Conservation (phyloP, 768 basidiomycete genomes). For the Pholiota molesta region DNA sequence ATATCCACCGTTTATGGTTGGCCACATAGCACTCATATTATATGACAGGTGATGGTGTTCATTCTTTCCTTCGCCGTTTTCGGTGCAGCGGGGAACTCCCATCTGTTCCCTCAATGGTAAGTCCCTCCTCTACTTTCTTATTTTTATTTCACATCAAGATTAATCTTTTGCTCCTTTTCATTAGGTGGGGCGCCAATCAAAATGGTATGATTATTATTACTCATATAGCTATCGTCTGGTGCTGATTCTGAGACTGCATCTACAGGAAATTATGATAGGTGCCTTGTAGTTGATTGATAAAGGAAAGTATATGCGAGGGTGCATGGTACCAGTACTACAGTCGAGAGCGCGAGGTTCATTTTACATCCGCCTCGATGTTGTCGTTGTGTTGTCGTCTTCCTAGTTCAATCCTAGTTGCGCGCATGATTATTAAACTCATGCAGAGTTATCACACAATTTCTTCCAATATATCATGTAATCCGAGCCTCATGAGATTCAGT, state of each 20-base stretch:
- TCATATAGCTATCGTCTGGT: not conserved
- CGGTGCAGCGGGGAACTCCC: slow-evolving; percentile 50
- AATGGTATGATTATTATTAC: slow-evolving; percentile 36
- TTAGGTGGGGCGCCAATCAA: slow-evolving; percentile 59
- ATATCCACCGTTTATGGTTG: not conserved
- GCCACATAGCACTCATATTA: slow-evolving; percentile 24
- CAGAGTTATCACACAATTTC: too few species aligned
- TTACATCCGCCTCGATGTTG: too few species aligned
- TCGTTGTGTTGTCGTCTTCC: too few species aligned
- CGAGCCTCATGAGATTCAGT: too few species aligned
- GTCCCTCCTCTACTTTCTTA: slow-evolving; percentile 2
- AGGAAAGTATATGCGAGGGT: not conserved
- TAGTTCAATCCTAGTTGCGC: too few species aligned
- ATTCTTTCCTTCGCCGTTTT: slow-evolving; percentile 53
- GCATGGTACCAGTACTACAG: too few species aligned
- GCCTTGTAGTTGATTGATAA: slow-evolving; percentile 14
- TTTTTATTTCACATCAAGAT: slow-evolving; percentile 1
- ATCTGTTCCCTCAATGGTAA: slow-evolving; percentile 54
- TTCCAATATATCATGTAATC: too few species aligned
- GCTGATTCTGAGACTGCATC: not conserved
- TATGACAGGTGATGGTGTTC: slow-evolving; percentile 54
- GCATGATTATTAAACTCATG: too few species aligned
- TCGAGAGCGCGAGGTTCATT: too few species aligned
- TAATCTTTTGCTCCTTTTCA: not conserved
- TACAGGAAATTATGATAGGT: slow-evolving; percentile 42